A percentile compares a stretch with the other conserved stretches of the same genome.
Evolutionary conservation across 345 rosid genomes (phyloP).

Genomic region (Eucalyptus marginata): DNA sequence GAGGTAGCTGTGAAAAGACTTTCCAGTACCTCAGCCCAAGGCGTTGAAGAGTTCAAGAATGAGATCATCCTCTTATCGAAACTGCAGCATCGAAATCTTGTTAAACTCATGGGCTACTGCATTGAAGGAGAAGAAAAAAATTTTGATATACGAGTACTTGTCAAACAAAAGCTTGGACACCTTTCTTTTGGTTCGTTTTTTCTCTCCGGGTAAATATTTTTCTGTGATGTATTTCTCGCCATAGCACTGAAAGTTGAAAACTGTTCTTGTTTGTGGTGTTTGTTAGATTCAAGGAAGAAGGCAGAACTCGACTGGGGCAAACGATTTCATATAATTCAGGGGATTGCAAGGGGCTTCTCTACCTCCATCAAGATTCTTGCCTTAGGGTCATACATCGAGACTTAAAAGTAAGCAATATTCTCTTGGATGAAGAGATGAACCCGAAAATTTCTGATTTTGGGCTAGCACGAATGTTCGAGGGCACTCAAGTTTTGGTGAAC

Average conservation of each 20-base stretch:
- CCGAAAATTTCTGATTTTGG: constrained; percentile 35
- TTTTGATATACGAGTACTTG: constrained; percentile 45
- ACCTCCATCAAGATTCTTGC: constrained; percentile 24
- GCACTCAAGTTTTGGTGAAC: not conserved
- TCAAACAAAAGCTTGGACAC: not conserved
- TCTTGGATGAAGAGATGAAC: constrained; percentile 13
- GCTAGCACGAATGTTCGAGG: constrained; percentile 7
- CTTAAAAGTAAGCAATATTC: constrained; percentile 15
- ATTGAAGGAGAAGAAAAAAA: constrained; percentile 39
- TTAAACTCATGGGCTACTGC: constrained; percentile 52
- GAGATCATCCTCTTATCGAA: not conserved
- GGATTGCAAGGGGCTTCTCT: constrained; percentile 17
- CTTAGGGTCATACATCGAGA: constrained; percentile 26
- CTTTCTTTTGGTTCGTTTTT: not conserved
- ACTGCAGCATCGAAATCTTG: constrained; percentile 20
- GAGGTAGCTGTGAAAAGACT: not conserved
- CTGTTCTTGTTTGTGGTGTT: not conserved
- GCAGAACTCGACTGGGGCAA: constrained; percentile 9
- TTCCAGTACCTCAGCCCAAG: not conserved
- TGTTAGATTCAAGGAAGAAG: not conserved
- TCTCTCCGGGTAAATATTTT: not conserved
- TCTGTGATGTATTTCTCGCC: not conserved
- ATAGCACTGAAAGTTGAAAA: constrained; percentile 7
- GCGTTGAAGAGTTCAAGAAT: not conserved
- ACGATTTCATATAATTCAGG: constrained; percentile 7